Base-by-base conservation (phyloP, 768 basidiomycete genomes). In the Hygrocybe punicea region DNA sequence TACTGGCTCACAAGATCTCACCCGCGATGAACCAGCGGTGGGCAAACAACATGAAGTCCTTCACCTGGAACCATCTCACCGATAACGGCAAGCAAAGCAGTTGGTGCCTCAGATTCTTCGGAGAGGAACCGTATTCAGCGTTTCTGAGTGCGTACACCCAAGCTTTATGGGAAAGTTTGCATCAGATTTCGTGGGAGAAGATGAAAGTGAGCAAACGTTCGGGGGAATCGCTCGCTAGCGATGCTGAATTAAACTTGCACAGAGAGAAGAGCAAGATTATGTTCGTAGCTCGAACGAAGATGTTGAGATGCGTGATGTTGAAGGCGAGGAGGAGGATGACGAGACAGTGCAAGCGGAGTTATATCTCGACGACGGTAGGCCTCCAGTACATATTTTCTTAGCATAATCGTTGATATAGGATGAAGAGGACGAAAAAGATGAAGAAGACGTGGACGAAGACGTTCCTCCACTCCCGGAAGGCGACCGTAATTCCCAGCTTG, bases 251-350 rank as follows among this genome's bases (percentile, higher is more conserved):
- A 53, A 24, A 48, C 29, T 42, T 46, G 33, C 54, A 42, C 61
- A 91, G 87, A 65, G 80, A 21, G 93, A 94, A n/a, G 97, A 99
- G 58, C 89, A 87, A 71, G 78, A 75, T 34, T 99, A 98, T 68
- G 84, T 92, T 35, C 71, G 88, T 65, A 87, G 83, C 59, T 83
- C 90, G 11, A 82, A 79, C 55, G 90, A 95, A 67, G 93, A 95
- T 62, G 85, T 94, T 14, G 93, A 89, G 66, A 98, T 98, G 95
- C 80, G 69, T 48, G 89, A 92, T 61, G 83, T 78, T 11, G 81
- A 84, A 36, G 82, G 87, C 53, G 85, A 91, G 33, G 84, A 91
- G 29, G 87, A 87, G 8, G 87, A 83, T 51, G 85, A 91, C 29
- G 87, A 87, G 7, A 86, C 83, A 39, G 86, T 92, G 17, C 69